Evolutionary conservation across 208 protist genomes (phyloP).

Genomic region (Trypanosoma mega): DNA sequence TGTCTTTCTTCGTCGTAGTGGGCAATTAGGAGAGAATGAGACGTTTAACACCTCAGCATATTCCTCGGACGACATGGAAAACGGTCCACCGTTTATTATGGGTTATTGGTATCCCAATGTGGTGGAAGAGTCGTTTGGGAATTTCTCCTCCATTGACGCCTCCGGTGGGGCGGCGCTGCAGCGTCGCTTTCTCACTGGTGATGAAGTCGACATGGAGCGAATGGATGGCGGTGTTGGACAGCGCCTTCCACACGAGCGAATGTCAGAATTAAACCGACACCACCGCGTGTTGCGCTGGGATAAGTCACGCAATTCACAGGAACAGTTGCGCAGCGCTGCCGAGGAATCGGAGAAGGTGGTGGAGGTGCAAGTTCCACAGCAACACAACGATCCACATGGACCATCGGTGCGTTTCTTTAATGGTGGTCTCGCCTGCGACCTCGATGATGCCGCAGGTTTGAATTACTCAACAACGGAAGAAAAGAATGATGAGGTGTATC

Average conservation of each 20-base stretch:
- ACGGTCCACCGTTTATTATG: constrained; percentile 27
- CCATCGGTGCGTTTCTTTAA: constrained; percentile 42
- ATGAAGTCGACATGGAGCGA: constrained; percentile 24
- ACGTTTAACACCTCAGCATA: constrained; percentile 27
- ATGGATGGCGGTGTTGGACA: constrained; percentile 47
- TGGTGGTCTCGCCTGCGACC: constrained; percentile 41
- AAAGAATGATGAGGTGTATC: not conserved
- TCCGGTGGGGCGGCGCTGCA: constrained; percentile 48
- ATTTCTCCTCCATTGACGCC: constrained; percentile 44
- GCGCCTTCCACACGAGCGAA: constrained; percentile 24
- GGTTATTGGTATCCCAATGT: constrained; percentile 57
- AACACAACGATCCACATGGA: constrained; percentile 44
- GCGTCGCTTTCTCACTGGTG: constrained; percentile 40
- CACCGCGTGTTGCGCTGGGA: constrained; percentile 21
- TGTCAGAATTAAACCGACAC: constrained; percentile 26
- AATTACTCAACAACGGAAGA: not conserved
- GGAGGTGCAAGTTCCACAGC: constrained; percentile 29
- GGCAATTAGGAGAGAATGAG: constrained; percentile 19
- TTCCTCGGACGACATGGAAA: constrained; percentile 20
- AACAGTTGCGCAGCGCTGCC: too few species aligned
- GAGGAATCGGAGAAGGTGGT: constrained; percentile 28
- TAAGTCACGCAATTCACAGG: too few species aligned
- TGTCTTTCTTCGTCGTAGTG: constrained; percentile 21
- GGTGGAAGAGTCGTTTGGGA: constrained; percentile 4
- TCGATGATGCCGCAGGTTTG: not conserved